A percentile compares a stretch with the other conserved stretches of the same genome.
phyloP scores from a whole-genome alignment of 2,329 filamentous ascomycete genomes.

The Alternaria sp. region DNA sequence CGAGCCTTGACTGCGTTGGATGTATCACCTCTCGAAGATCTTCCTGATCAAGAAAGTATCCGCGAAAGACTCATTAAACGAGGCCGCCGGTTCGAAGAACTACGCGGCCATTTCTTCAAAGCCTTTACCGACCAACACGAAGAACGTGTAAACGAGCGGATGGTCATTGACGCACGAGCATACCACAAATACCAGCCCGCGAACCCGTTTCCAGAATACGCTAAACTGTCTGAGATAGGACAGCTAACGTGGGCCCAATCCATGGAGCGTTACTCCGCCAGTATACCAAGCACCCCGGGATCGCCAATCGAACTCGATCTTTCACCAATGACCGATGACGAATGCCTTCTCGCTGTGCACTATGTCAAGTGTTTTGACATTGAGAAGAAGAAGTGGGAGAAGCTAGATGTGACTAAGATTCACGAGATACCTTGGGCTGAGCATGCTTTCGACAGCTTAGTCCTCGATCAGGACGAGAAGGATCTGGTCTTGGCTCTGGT shows the following conservation, averaged over 20 bases:
- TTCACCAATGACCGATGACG: conserved; percentile 19
- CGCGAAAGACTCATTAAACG: conserved; percentile 48
- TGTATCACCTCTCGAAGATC: conserved; percentile 50
- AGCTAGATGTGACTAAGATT: conserved; percentile 32
- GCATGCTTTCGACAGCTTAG: conserved; percentile 56
- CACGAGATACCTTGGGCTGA: conserved; percentile 54
- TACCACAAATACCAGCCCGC: conserved; percentile 12
- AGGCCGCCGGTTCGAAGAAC: conserved; percentile 52
- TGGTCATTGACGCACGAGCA: conserved; percentile 15
- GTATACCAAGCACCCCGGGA: background rate
- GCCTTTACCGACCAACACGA: background rate
- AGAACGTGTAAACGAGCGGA: background rate
- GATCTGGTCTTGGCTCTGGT: conserved; percentile 57
- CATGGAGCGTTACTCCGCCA: conserved; percentile 18
- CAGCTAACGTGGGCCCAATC: conserved; percentile 22
- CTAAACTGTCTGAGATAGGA: conserved; percentile 10
- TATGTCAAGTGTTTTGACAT: conserved; percentile 21
- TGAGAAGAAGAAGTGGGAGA: conserved; percentile 26
- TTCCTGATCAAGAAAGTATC: conserved; percentile 46
- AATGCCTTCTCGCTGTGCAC: conserved; percentile 16
- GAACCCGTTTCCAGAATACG: conserved; percentile 9
- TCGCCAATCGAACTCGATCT: conserved; percentile 7
- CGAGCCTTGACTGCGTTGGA: conserved; percentile 45
- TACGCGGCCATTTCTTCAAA: conserved; percentile 54
- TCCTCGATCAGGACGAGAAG: conserved; percentile 57